Evolutionary conservation across 2,329 filamentous ascomycete genomes (phyloP).

Genomic region (Zasmidium angulare): DNA sequence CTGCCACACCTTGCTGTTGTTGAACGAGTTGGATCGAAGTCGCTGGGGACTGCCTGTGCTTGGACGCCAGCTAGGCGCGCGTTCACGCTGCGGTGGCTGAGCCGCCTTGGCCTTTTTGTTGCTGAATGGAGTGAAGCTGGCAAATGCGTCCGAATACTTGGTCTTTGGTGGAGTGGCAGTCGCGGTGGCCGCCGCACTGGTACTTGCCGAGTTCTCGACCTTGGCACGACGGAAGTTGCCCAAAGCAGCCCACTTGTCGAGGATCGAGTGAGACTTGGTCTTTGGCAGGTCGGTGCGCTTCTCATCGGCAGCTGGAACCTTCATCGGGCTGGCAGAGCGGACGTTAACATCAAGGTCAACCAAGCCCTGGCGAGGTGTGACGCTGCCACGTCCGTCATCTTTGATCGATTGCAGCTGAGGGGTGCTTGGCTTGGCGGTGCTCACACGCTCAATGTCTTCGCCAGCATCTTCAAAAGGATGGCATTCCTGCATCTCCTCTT

Average conservation of each 20-base stretch:
- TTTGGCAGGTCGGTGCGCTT: slow-evolving; percentile 63
- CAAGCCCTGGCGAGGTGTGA: slow-evolving; percentile 53
- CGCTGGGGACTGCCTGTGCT: slow-evolving; percentile 27
- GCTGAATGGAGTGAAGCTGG: slow-evolving; percentile 34
- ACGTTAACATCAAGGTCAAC: slow-evolving; percentile 55
- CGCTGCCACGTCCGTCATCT: slow-evolving; percentile 48
- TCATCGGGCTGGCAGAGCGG: slow-evolving; percentile 37
- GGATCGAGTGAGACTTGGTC: slow-evolving; percentile 46
- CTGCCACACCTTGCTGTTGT: slow-evolving; percentile 42
- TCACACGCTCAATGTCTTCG: slow-evolving; percentile 38
- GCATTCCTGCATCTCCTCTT: slow-evolving; percentile 66
- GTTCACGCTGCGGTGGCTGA: slow-evolving; percentile 28
- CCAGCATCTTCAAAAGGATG: slow-evolving; percentile 36
- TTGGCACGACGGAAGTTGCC: slow-evolving; percentile 78
- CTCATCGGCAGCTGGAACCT: slow-evolving; percentile 35
- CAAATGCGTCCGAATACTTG: slow-evolving; percentile 34
- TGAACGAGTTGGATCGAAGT: slow-evolving; percentile 35
- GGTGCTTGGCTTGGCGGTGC: slow-evolving; percentile 60
- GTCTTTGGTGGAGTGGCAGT: slow-evolving; percentile 37
- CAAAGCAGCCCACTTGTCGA: slow-evolving; percentile 88
- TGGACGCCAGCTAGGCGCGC: slow-evolving; percentile 34
- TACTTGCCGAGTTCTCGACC: slow-evolving; percentile 43
- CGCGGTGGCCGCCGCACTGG: slow-evolving; percentile 34
- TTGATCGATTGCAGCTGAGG: slow-evolving; percentile 41
- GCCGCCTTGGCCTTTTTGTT: slow-evolving; percentile 35